Conservation (phyloP, 2,329 filamentous ascomycete species). For the Hortaea werneckii region DNA sequence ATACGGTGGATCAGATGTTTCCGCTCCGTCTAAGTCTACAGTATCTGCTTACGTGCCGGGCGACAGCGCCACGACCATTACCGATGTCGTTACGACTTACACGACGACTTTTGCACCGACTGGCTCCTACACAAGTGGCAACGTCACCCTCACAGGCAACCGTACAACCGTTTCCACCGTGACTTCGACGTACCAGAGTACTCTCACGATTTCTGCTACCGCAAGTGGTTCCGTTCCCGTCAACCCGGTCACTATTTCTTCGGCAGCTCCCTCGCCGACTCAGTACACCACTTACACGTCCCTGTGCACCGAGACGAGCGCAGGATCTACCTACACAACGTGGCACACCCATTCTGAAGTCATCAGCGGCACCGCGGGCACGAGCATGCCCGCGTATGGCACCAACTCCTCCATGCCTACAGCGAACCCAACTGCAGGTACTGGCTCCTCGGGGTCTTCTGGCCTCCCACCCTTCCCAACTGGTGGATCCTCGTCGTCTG, state of each 20-base stretch:
- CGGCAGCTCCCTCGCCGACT: background rate
- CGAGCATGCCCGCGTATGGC: background rate
- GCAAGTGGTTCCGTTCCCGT: background rate
- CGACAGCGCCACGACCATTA: background rate
- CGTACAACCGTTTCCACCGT: slow-evolving; percentile 2
- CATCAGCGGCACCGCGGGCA: background rate
- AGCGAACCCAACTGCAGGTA: too few relatives aligned
- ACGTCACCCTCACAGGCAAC: background rate
- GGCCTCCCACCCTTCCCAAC: too few relatives aligned
- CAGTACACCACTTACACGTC: background rate
- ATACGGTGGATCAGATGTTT: background rate
- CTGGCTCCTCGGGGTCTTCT: too few relatives aligned
- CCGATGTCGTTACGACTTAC: slow-evolving; percentile 27
- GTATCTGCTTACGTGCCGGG: slow-evolving; percentile 1
- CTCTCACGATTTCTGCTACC: background rate
- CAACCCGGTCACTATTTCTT: background rate
- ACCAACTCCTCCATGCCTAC: background rate
- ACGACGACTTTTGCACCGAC: slow-evolving; percentile 32
- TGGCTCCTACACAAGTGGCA: background rate
- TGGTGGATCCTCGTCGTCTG: too few relatives aligned
- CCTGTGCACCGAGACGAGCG: slow-evolving; percentile 1
- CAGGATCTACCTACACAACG: background rate
- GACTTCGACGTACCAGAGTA: slow-evolving; percentile 9
- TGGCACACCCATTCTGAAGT: background rate
- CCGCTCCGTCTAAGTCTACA: background rate